Conservation (phyloP, 2,329 filamentous ascomycete species). For the Neonectria magnoliae region DNA sequence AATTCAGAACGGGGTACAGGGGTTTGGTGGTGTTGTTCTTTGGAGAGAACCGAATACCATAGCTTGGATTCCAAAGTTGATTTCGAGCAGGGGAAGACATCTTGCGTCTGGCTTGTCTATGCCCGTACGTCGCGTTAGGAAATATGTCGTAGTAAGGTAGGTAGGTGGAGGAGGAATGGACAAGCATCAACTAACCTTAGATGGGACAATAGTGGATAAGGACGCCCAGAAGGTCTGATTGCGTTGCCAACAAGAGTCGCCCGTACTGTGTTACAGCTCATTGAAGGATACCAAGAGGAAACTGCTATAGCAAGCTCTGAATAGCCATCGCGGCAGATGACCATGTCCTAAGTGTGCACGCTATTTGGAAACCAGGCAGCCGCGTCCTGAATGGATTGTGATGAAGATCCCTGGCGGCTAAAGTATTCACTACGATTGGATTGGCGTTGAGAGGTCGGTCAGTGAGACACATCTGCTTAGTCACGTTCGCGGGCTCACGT, state of each 20-base stretch:
- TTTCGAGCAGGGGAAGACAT: constrained; percentile 34
- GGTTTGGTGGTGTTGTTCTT: constrained; percentile 27
- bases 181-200: constrained; percentile 29
- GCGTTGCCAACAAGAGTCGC: constrained; percentile 43
- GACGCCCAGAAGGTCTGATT: constrained; percentile 35
- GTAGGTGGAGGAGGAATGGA: neutral
- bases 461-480: constrained; percentile 42
- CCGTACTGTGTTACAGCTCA: constrained; percentile 33
- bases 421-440: neutral
- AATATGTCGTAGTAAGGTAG: neutral
- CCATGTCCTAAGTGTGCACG: constrained; percentile 33
- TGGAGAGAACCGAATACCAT: constrained; percentile 46
- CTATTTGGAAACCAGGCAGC: constrained; percentile 44
- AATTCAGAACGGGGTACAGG: constrained; percentile 41
- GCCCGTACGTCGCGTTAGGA: constrained; percentile 17
- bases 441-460: constrained; percentile 22
- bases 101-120: constrained; percentile 21
- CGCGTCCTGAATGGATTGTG: constrained; percentile 37
- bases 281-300: constrained; percentile 25
- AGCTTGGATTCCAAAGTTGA: constrained; percentile 44
- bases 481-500: constrained; percentile 51
- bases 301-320: constrained; percentile 30
- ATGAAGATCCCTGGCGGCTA: constrained; percentile 19
- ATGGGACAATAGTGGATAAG: constrained; percentile 23
- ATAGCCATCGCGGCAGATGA: constrained; percentile 39